Base-by-base conservation (phyloP, 2,329 filamentous ascomycete species). In the Raffaelea ambrosiae region DNA sequence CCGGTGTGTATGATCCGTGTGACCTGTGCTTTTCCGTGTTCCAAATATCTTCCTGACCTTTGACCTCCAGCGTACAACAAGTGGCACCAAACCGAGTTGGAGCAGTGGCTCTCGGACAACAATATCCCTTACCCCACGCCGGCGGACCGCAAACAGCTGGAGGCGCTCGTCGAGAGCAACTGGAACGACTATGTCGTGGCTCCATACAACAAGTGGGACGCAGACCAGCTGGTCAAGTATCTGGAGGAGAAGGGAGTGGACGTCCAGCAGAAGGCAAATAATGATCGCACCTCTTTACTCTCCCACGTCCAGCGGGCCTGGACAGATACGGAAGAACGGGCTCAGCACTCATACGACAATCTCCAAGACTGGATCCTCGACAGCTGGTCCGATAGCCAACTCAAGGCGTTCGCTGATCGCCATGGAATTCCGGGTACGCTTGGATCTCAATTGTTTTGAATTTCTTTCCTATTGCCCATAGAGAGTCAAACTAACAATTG, bases 11-110 rank as follows among this genome's bases (percentile, higher is more conserved):
- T n/a, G 59, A 86, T 69, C 20, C 11, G 10, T 3, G 43, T 16
- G 9, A 14, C 16, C 35, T 10, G 16, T 38, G 35, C 8, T 38
- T 5, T 14, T 38, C 35, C 5, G 8, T n/a, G 7, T 38, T 5
- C 35, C 7, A 7, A 8, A n/a, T n/a, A 38, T 9, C 10, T 44
- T 23, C 20, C 22, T 43, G 14, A 11, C n/a, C 5, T 13, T 43
- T 10, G 18, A 31, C 18, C 5, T 56, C 43, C 61, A 95, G 91
- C 84, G 16, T 97, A 97, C 76, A 96, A 97, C 71, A 96, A 93
- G 66, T 98, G 93, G 93, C 91, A 97, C 60, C 84, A 97, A 73
- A 95, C 88, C 20, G 93, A 98, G 75, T 81, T 98, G 26, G 91
- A 98, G 72, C 81, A 90, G 60, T 98, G 93, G 93, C 81, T 98